phyloP scores from a whole-genome alignment of 1,284 basidiomycete species.

The Microbotryum silenes-acaulis region DNA sequence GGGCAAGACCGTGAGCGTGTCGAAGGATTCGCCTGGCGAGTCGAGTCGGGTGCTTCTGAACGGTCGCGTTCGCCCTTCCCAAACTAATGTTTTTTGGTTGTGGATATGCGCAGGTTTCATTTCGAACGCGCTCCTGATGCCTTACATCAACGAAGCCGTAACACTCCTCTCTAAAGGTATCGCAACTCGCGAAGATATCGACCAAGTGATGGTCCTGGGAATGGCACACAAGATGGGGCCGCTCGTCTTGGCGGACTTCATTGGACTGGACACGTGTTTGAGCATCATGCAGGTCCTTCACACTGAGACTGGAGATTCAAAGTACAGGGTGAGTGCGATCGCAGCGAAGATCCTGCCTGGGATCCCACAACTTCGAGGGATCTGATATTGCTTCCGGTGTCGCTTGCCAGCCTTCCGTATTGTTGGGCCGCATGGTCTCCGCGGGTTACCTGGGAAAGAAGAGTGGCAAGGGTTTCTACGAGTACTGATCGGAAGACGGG shows the following conservation, averaged over 20 bases:
- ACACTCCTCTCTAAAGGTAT: slow-evolving; percentile 86
- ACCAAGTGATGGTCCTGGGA: slow-evolving; percentile 82
- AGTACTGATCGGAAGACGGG: slow-evolving; percentile 41
- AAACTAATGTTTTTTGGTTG: slow-evolving; percentile 19
- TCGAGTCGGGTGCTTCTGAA: neutral
- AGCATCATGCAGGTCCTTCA: slow-evolving; percentile 75
- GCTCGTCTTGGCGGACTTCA: slow-evolving; percentile 37
- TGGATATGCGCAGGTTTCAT: slow-evolving; percentile 51
- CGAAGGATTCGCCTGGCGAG: slow-evolving; percentile 74
- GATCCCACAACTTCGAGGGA: too few relatives aligned
- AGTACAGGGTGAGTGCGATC: too few relatives aligned
- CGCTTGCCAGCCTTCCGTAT: slow-evolving; percentile 62
- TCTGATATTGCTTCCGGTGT: too few relatives aligned
- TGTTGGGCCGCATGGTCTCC: slow-evolving; percentile 91
- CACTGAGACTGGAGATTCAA: neutral
- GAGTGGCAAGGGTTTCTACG: slow-evolving; percentile 62
- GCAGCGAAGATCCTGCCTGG: too few relatives aligned
- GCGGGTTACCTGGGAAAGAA: slow-evolving; percentile 93
- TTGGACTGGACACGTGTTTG: slow-evolving; percentile 51
- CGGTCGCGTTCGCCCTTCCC: neutral
- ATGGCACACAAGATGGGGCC: slow-evolving; percentile 94
- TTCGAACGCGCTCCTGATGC: slow-evolving; percentile 79
- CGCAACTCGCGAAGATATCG: slow-evolving; percentile 88
- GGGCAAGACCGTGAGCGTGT: slow-evolving; percentile 85
- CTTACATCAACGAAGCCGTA: slow-evolving; percentile 86